Conservation (phyloP, 768 basidiomycete genomes). For the Psilocybe cubensis region DNA sequence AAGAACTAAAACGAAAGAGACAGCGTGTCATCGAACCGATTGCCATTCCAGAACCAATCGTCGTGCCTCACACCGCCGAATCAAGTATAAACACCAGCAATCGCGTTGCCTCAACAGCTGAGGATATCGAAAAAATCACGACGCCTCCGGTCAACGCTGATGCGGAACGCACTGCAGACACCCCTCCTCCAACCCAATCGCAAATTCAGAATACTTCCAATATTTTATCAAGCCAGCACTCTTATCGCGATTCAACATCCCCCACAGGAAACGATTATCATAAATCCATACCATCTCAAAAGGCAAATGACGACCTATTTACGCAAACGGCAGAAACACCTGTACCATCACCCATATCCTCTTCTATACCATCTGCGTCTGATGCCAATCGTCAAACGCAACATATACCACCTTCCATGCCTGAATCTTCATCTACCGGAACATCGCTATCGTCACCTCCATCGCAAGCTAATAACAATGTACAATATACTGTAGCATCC, state of each 20-base stretch:
- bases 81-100: not conserved
- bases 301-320: not conserved
- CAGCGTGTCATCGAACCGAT: conserved; percentile 12
- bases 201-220: not conserved
- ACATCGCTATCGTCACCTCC: not conserved
- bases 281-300: conserved; percentile 1
- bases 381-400: not conserved
- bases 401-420: conserved; percentile 2
- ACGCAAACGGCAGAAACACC: conserved; percentile 15
- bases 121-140: not conserved
- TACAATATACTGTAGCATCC: not conserved
- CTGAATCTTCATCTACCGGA: not conserved
- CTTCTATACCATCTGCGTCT: conserved; percentile 3
- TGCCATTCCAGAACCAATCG: not conserved
- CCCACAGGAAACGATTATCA: not conserved
- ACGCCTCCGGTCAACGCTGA: not conserved
- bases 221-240: not conserved
- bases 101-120: not conserved
- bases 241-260: not conserved
- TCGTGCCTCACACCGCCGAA: not conserved
- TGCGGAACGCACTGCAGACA: not conserved
- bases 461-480: not conserved
- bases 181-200: not conserved
- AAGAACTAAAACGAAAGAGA: conserved; percentile 35
- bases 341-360: conserved; percentile 12